Evolutionary conservation across 108 stramenopile genomes (phyloP).

Genomic region (Skeletonema tropicum): DNA sequence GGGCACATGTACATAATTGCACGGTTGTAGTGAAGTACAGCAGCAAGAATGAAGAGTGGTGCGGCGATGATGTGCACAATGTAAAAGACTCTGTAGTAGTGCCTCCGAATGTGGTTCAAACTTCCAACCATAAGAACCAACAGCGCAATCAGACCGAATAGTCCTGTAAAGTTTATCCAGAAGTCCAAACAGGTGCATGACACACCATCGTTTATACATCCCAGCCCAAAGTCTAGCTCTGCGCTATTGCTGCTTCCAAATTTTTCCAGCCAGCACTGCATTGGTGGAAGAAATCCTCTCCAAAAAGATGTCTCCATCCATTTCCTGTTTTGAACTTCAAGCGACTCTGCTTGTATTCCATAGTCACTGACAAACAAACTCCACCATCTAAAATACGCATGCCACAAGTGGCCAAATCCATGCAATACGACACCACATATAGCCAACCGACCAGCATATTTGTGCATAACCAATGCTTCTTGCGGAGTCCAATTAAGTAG

Average conservation of each 20-base stretch:
- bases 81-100: constrained; percentile 26
- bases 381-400: constrained; percentile 31
- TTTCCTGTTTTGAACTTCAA: neutral
- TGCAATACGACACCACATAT: constrained; percentile 44
- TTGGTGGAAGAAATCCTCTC: neutral
- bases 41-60: constrained; percentile 11
- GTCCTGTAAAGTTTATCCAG: constrained; percentile 40
- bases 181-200: constrained; percentile 61
- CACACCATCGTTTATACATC: constrained; percentile 35
- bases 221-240: constrained; percentile 35
- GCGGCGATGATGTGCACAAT: constrained; percentile 15
- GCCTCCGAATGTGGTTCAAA: constrained; percentile 19
- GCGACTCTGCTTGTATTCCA: neutral
- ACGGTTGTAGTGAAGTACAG: constrained; percentile 23
- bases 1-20: constrained; percentile 18
- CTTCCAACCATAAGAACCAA: neutral
- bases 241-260: neutral
- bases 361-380: constrained; percentile 12
- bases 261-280: neutral
- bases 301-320: neutral
- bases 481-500: constrained; percentile 51
- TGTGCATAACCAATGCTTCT: constrained; percentile 48
- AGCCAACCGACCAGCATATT: constrained; percentile 55
- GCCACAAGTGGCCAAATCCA: constrained; percentile 47
- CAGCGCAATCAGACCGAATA: constrained; percentile 9